phyloP scores from a whole-genome alignment of 1,284 basidiomycete species.

The Retiboletus flavoniger region DNA sequence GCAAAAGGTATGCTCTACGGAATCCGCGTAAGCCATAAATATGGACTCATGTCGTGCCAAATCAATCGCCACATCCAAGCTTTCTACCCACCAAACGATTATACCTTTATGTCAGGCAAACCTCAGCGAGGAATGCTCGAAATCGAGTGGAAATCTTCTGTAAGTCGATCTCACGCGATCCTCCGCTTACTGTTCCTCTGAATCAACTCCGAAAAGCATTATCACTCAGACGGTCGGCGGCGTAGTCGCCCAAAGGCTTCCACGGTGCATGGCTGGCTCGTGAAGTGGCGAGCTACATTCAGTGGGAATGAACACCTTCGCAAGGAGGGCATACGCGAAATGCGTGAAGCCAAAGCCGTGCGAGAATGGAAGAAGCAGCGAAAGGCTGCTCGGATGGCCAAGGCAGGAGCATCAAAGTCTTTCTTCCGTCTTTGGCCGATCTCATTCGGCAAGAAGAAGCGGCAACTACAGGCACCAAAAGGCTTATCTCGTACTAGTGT shows the following conservation, averaged over 20 bases:
- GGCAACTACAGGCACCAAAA: slow-evolving; percentile 8
- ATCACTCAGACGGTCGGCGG: slow-evolving; percentile 48
- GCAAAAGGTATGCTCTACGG: slow-evolving; percentile 17
- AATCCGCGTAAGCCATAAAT: slow-evolving; percentile 25
- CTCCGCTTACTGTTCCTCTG: not conserved
- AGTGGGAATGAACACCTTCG: slow-evolving; percentile 63
- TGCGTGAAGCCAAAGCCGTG: slow-evolving; percentile 48
- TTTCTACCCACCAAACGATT: slow-evolving; percentile 11
- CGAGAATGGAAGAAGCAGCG: slow-evolving; percentile 27
- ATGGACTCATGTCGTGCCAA: slow-evolving; percentile 5
- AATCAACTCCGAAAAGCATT: slow-evolving; percentile 33
- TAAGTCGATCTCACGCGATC: slow-evolving; percentile 18
- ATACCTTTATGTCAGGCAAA: slow-evolving; percentile 7
- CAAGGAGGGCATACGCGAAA: slow-evolving; percentile 47
- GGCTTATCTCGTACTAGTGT: slow-evolving; percentile 6
- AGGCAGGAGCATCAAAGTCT: slow-evolving; percentile 11
- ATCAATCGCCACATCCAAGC: slow-evolving; percentile 10
- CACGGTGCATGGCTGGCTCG: slow-evolving; percentile 71
- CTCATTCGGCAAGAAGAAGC: slow-evolving; percentile 19
- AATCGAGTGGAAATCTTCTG: slow-evolving; percentile 45
- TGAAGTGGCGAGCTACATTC: slow-evolving; percentile 75
- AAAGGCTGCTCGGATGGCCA: slow-evolving; percentile 25
- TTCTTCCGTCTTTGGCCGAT: slow-evolving; percentile 20
- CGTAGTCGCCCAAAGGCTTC: slow-evolving; percentile 56
- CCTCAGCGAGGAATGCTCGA: slow-evolving; percentile 25